Evolutionary conservation across 345 rosid species (phyloP).

Genomic region (Brassica rapa): DNA sequence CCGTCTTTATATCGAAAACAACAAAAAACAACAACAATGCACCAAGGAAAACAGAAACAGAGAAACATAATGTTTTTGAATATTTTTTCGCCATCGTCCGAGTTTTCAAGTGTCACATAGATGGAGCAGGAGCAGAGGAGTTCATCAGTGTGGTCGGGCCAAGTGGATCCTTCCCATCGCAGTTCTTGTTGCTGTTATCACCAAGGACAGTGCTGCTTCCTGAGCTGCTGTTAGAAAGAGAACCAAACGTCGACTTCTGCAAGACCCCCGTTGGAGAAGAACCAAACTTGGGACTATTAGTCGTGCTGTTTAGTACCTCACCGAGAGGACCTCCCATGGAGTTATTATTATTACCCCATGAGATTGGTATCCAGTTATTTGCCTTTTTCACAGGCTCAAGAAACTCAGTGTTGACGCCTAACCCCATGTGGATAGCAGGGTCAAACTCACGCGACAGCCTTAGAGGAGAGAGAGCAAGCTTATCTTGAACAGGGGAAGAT

Average conservation of each 20-base stretch:
- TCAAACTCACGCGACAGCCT: constrained; percentile 57
- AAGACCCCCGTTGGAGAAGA: constrained; percentile 84
- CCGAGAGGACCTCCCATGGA: constrained; percentile 75
- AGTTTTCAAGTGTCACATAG: constrained; percentile 13
- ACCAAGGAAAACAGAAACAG: constrained; percentile 7
- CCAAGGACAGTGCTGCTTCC: constrained; percentile 63
- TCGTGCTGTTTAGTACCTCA: constrained; percentile 52
- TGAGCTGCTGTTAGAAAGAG: constrained; percentile 80
- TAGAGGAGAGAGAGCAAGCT: constrained; percentile 52
- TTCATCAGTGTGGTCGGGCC: constrained; percentile 25
- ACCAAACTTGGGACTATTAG: constrained; percentile 52
- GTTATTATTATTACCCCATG: constrained; percentile 51
- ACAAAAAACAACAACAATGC: constrained; percentile 19
- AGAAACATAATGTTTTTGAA: constrained; percentile 25
- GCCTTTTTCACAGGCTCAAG: constrained; percentile 35
- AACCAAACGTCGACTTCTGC: constrained; percentile 65
- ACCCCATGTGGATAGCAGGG: constrained; percentile 46
- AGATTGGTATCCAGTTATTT: constrained; percentile 49
- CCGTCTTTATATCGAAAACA: constrained; percentile 34
- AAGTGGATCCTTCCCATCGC: constrained; percentile 35
- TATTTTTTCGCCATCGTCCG: constrained; percentile 6
- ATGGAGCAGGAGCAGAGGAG: constrained; percentile 29
- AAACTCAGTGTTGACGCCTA: constrained; percentile 39
- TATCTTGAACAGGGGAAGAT: constrained; percentile 47
- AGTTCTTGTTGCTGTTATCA: constrained; percentile 44